Evolutionary conservation across 495 filamentous ascomycete genomes (phyloP).

Genomic region (Podospora didyma): DNA sequence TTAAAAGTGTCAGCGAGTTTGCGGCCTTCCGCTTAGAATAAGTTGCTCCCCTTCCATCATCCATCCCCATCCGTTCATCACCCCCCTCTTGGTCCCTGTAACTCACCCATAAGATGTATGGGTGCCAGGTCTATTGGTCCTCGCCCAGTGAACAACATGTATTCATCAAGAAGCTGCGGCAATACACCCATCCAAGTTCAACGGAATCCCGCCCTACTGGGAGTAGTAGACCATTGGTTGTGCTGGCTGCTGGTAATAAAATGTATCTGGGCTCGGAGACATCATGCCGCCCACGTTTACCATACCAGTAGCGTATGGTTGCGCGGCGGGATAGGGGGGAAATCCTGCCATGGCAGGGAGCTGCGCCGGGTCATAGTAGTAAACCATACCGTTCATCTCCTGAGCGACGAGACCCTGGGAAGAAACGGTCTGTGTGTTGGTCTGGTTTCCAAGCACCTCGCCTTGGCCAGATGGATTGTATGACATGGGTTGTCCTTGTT

Average conservation of each 20-base stretch:
- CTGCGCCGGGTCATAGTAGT: conserved; percentile 82
- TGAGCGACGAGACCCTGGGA: conserved; percentile 76
- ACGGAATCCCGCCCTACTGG: conserved; percentile 16
- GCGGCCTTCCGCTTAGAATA: background rate
- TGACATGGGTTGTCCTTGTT: conserved; percentile 41
- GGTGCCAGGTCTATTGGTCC: too few relatives aligned
- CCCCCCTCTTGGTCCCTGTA: too few relatives aligned
- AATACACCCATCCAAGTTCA: too few relatives aligned
- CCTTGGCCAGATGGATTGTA: conserved; percentile 40
- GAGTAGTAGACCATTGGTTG: conserved; percentile 63
- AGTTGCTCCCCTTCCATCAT: too few relatives aligned
- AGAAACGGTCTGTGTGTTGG: conserved; percentile 25
- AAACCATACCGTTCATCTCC: conserved; percentile 91
- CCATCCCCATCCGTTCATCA: too few relatives aligned
- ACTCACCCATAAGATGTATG: too few relatives aligned
- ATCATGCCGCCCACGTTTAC: conserved; percentile 80
- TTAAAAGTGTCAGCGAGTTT: background rate
- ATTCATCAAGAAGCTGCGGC: too few relatives aligned
- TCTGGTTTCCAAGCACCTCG: conserved; percentile 30
- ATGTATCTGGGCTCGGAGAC: conserved; percentile 62
- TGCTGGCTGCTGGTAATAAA: conserved; percentile 63
- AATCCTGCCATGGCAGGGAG: conserved; percentile 52
- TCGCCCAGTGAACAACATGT: background rate
- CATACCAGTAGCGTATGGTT: conserved; percentile 52
- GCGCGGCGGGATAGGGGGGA: conserved; percentile 46